phyloP scores from a whole-genome alignment of 108 stramenopile genomes.

The Cyclotella sp. region DNA sequence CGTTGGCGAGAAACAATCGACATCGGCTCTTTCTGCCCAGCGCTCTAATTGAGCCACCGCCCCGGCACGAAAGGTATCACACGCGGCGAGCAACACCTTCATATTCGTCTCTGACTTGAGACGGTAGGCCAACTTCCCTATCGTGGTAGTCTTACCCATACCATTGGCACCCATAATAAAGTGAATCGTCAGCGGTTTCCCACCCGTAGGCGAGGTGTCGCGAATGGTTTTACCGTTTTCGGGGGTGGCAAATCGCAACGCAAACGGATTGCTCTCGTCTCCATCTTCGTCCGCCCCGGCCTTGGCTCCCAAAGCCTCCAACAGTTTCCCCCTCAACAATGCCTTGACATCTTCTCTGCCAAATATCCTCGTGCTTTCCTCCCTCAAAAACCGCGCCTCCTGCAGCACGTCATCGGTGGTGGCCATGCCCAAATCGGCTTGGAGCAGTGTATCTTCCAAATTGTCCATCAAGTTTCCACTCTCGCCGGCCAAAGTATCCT shows the following conservation, averaged over 20 bases:
- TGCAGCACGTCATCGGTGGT: constrained; percentile 80
- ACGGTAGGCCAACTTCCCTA: constrained; percentile 94
- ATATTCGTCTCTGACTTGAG: constrained; percentile 79
- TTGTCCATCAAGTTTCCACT: constrained; percentile 66
- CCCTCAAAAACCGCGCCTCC: constrained; percentile 73
- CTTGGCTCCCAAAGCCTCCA: constrained; percentile 68
- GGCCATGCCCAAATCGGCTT: constrained; percentile 82
- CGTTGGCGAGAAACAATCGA: constrained; percentile 82
- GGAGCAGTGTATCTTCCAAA: constrained; percentile 74
- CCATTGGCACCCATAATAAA: constrained; percentile 90
- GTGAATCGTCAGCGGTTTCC: constrained; percentile 66
- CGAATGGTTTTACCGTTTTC: constrained; percentile 25
- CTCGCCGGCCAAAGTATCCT: constrained; percentile 58
- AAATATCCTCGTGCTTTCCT: constrained; percentile 54
- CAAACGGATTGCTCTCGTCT: constrained; percentile 36
- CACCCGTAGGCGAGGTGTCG: not conserved
- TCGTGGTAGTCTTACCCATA: constrained; percentile 96
- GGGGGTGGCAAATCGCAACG: constrained; percentile 64
- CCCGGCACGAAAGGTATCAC: constrained; percentile 96
- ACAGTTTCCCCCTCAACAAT: constrained; percentile 78
- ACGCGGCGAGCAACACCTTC: constrained; percentile 90
- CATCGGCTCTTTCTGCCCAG: constrained; percentile 89
- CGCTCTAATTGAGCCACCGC: constrained; percentile 93
- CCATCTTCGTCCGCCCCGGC: constrained; percentile 1
- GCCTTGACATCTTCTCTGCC: constrained; percentile 77